These are phyloP conservation scores for Diaporthe capsici DNA, from an alignment of 2,329 filamentous ascomycete genomes.

Conservation along the genomic window DNA sequence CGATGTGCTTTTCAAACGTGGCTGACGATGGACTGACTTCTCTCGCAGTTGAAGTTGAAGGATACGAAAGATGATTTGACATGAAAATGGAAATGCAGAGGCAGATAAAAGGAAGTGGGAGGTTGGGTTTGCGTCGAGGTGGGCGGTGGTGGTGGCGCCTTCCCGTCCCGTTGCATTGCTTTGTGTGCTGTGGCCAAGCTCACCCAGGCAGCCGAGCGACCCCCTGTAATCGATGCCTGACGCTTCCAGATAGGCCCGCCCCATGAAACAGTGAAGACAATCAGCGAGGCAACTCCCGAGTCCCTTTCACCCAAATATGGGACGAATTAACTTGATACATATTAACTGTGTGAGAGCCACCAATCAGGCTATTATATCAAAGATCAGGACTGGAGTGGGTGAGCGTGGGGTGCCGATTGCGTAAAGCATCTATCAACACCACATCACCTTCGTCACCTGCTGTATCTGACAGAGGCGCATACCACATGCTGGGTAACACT, in stretches of 20 bases:
- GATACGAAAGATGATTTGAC: neutral
- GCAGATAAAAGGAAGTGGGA: slow-evolving; percentile 23
- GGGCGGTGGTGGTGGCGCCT: neutral
- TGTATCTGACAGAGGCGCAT: neutral
- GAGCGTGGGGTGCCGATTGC: neutral
- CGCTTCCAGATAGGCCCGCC: slow-evolving; percentile 2
- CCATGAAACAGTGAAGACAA: slow-evolving; percentile 3
- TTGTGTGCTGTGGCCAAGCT: neutral
- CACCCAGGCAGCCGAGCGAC: neutral
- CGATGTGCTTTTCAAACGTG: neutral
- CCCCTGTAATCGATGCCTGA: slow-evolving; percentile 14
- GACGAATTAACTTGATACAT: neutral
- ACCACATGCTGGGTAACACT: neutral
- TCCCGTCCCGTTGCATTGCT: slow-evolving; percentile 11
- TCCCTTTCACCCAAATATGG: neutral
- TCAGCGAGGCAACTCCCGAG: slow-evolving; percentile 1
- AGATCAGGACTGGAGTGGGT: neutral
- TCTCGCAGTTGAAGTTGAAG: neutral
- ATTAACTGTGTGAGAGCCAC: neutral
- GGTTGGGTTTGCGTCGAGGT: neutral
- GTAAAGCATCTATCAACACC: neutral
- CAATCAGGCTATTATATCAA: neutral
- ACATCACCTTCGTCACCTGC: neutral
- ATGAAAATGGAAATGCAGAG: neutral
- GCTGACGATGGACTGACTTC: neutral